A percentile compares a stretch with the other conserved stretches of the same genome.
phyloP scores from a whole-genome alignment of 805 yeast genomes.

The Ogataea haglerorum region DNA sequence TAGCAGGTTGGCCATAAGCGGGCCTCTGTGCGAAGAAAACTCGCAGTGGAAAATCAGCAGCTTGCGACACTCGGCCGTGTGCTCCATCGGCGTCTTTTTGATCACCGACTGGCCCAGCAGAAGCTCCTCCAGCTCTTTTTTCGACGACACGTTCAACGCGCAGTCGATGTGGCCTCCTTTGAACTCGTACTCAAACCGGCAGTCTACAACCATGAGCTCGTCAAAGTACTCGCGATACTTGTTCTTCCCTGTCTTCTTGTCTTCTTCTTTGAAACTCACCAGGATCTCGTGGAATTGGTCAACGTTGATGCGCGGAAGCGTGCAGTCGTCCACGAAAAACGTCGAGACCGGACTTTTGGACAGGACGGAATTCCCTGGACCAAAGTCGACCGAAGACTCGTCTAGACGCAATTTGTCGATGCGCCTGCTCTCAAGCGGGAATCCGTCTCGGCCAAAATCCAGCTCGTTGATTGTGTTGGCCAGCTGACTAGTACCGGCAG shows the following conservation, averaged over 20 bases:
- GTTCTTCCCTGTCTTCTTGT: constrained; percentile 26
- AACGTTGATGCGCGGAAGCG: constrained; percentile 66
- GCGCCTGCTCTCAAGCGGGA: not conserved
- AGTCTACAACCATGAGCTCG: constrained; percentile 66
- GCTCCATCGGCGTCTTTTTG: constrained; percentile 22
- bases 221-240: constrained; percentile 47
- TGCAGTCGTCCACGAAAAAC: constrained; percentile 48
- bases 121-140: constrained; percentile 59
- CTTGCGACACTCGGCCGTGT: constrained; percentile 30
- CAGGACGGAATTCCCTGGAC: constrained; percentile 23
- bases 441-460: not conserved
- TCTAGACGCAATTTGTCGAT: constrained; percentile 14
- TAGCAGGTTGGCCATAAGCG: constrained; percentile 82
- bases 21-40: constrained; percentile 91
- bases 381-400: constrained; percentile 9
- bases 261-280: constrained; percentile 37
- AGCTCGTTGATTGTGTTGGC: constrained; percentile 24
- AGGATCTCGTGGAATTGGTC: constrained; percentile 55
- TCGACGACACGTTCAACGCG: constrained; percentile 74
- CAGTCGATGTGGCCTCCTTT: constrained; percentile 88
- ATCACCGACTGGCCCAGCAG: constrained; percentile 36
- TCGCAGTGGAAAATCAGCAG: constrained; percentile 91
- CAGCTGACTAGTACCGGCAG: constrained; percentile 26
- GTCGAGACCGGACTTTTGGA: constrained; percentile 38
- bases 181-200: constrained; percentile 90